A percentile compares a stretch with the other conserved stretches of the same genome.
phyloP scores from a whole-genome alignment of 2,329 filamentous ascomycete species.

The Fusarium anthophilum region DNA sequence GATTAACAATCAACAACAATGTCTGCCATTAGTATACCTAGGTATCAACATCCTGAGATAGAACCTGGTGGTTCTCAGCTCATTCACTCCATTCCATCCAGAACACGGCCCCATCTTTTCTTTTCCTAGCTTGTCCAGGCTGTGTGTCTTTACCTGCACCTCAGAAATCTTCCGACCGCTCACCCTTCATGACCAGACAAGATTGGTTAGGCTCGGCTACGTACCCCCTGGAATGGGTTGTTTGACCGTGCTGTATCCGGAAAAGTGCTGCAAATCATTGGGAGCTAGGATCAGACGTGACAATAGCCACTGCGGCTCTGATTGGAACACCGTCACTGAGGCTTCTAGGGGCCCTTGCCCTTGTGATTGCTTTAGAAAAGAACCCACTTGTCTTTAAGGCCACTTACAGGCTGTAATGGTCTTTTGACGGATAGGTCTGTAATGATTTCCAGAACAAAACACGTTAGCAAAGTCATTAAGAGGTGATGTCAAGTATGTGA shows the following conservation, averaged over 20 bases:
- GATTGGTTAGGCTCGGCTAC: slow-evolving; percentile 11
- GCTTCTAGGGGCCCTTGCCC: slow-evolving; percentile 28
- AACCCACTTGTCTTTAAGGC: slow-evolving; percentile 32
- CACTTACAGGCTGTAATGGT: slow-evolving; percentile 22
- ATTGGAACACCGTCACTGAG: slow-evolving; percentile 31
- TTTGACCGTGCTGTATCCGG: slow-evolving; percentile 33
- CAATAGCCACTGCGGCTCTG: slow-evolving; percentile 16
- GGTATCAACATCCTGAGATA: background rate
- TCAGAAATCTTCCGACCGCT: slow-evolving; percentile 25
- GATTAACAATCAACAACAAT: background rate
- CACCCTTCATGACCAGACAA: slow-evolving; percentile 16
- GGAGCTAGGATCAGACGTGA: slow-evolving; percentile 14
- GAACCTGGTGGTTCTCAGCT: slow-evolving; percentile 15
- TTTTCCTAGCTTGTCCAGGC: slow-evolving; percentile 10
- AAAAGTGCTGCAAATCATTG: slow-evolving; percentile 28
- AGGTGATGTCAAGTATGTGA: background rate
- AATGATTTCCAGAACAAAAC: background rate
- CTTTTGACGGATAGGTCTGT: background rate
- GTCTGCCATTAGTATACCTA: background rate
- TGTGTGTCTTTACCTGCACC: slow-evolving; percentile 10
- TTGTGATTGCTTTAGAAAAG: slow-evolving; percentile 4
- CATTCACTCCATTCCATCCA: slow-evolving; percentile 13
- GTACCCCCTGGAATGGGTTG: slow-evolving; percentile 11
- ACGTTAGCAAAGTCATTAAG: background rate
- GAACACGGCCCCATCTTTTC: slow-evolving; percentile 11